These are phyloP conservation scores for Mucor lusitanicus DNA, from an alignment of 371 early-diverging fungal species.

Conservation along the genomic window DNA sequence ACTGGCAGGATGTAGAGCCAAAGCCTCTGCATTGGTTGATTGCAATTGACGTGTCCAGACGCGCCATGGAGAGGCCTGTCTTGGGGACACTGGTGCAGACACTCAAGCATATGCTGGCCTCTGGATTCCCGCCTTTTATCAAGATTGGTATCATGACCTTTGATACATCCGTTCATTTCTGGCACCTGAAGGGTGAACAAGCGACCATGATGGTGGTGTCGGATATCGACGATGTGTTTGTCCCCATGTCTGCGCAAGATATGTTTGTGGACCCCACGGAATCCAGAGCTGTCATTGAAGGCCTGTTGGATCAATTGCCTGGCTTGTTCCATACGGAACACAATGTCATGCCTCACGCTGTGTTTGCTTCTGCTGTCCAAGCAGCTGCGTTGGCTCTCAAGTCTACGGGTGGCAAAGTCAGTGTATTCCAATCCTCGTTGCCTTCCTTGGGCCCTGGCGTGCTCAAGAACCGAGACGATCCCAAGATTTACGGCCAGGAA, in stretches of 20 bases:
- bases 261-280: constrained; percentile 82
- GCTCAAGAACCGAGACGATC: constrained; percentile 85
- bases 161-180: constrained; percentile 94
- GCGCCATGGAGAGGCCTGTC: constrained; percentile 84
- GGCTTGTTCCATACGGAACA: constrained; percentile 69
- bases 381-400: constrained; percentile 77
- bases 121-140: constrained; percentile 51
- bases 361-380: constrained; percentile 84
- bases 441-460: constrained; percentile 88
- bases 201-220: constrained; percentile 96
- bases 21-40: constrained; percentile 77
- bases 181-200: constrained; percentile 87
- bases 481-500: constrained; percentile 84
- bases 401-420: constrained; percentile 82
- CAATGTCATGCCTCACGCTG: constrained; percentile 72
- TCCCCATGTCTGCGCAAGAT: constrained; percentile 78
- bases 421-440: constrained; percentile 80
- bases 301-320: constrained; percentile 81
- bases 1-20: constrained; percentile 56
- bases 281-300: constrained; percentile 74
- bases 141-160: constrained; percentile 89
- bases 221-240: constrained; percentile 90
- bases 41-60: constrained; percentile 93
- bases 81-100: constrained; percentile 63
- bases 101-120: constrained; percentile 63